Base-by-base conservation (phyloP, 2,329 filamentous ascomycete genomes). In the Phyllosticta ampelicida region DNA sequence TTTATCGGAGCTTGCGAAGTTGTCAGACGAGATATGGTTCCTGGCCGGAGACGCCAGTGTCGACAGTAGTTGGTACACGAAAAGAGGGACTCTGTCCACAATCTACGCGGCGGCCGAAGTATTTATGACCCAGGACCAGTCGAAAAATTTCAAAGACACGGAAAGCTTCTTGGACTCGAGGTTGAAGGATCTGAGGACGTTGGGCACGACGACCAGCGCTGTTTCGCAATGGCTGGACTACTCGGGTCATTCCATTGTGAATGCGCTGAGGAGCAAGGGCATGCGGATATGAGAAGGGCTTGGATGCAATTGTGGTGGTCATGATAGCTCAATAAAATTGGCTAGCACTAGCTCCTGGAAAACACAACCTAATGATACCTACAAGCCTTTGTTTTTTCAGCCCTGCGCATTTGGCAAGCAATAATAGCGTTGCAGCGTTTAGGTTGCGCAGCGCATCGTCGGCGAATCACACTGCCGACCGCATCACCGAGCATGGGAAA, bases 1-100 rank as follows among this genome's bases (percentile, higher is more conserved):
- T 0, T 70, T 96, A 2, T 80, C 80, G 51, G 94, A 97, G 74
- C 81, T 99, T 3, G 85, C 87, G 49, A 78, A 81, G 54, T 82
- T 99, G 4, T 82, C 87, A n/a, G 92, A 96, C 70, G 94, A 99
- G 71, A 95, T 99, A 55, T 89, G 87, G 80, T 90, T 87, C 67
- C 82, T 96, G 3, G 83, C 92, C 0, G 89, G 90, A 54, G 94
- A 97, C 71, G 78, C 75, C 20, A 81, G 85, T 20, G 88, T 96
- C 61, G 91, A 97, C 71, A 81, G 83, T 3, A 86, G 84, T 4
- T 99, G 94, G 94, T 99, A 99, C 65, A 85, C 84, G 1, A 87
- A 86, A 69, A 78, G 86, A 3, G 78, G 83, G 9, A 80, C 78
- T 0, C 70, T 89, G 21, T 78, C 82, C 0, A 78, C 79, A 1